Conservation (phyloP, 768 basidiomycete species). For the Krasilnikovozyma curviuscula region DNA sequence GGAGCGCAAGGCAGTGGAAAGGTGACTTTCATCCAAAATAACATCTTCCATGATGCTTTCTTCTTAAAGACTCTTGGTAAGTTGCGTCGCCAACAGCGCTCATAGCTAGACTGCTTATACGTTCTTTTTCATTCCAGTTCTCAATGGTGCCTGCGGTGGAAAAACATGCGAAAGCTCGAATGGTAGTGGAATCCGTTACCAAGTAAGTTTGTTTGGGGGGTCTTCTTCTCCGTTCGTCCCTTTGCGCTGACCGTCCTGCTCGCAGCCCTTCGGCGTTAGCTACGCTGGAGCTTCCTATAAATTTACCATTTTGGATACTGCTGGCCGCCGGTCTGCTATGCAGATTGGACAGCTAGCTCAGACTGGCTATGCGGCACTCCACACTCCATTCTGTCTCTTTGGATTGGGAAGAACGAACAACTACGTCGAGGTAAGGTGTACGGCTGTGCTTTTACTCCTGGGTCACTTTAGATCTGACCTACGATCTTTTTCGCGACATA, state of each 20-base stretch:
- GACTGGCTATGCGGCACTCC: constrained; percentile 73
- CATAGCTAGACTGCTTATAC: background rate
- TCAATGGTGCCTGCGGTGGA: constrained; percentile 81
- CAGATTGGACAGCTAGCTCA: constrained; percentile 81
- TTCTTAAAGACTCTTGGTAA: constrained; percentile 88
- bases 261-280: constrained; percentile 76
- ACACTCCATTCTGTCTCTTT: constrained; percentile 85
- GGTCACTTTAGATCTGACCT: background rate
- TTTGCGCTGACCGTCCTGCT: no score
- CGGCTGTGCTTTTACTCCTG: background rate
- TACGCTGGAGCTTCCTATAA: constrained; percentile 92
- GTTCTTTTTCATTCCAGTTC: constrained; percentile 33
- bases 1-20: constrained; percentile 36
- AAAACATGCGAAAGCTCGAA: no score
- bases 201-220: background rate
- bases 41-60: constrained; percentile 95
- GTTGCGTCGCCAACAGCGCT: constrained; percentile 14
- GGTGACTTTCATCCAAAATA: constrained; percentile 76
- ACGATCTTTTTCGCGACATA: background rate
- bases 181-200: background rate
- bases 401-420: constrained; percentile 96
- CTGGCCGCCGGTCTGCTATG: constrained; percentile 35
- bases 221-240: background rate
- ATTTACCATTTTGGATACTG: constrained; percentile 84
- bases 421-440: constrained; percentile 53